These are phyloP conservation scores for Linaria vulgaris DNA, from an alignment of 257 asterid species.

Conservation along the genomic window DNA sequence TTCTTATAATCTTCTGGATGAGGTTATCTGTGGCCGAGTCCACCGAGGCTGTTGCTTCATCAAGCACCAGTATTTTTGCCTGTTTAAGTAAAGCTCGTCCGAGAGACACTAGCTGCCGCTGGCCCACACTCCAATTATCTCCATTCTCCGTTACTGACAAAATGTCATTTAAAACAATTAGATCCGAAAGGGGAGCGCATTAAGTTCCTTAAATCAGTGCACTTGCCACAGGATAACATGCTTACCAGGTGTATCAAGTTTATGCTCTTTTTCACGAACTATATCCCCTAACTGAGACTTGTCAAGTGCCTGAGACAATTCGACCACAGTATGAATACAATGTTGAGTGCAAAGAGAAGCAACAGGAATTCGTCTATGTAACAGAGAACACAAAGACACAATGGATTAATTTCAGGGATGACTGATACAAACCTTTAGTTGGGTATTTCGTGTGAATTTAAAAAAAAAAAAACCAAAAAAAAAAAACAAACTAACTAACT, in stretches of 20 bases:
- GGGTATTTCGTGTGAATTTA: no score
- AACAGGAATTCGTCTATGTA: neutral
- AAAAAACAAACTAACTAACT: no score
- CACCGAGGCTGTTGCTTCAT: constrained; percentile 97
- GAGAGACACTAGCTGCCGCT: constrained; percentile 87
- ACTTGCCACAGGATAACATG: constrained; percentile 3
- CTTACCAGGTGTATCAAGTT: constrained; percentile 82
- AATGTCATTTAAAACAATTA: constrained; percentile 8
- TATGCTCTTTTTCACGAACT: constrained; percentile 81
- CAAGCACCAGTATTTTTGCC: constrained; percentile 87
- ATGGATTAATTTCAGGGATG: no score
- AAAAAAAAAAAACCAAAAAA: no score
- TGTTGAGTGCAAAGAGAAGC: neutral
- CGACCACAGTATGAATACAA: neutral
- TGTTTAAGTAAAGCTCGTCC: constrained; percentile 95
- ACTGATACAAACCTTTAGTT: no score
- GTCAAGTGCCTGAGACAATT: constrained; percentile 71
- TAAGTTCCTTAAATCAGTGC: neutral
- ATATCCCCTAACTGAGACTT: constrained; percentile 89
- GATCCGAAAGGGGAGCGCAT: constrained; percentile 2
- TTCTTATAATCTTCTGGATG: constrained; percentile 88
- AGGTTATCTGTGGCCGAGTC: constrained; percentile 98
- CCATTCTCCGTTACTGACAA: constrained; percentile 77
- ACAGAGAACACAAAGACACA: no score
- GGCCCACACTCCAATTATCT: constrained; percentile 98